Percentiles rank a stretch among this genome's conserved stretches.
These are phyloP conservation scores for Penicillium brevicompactum DNA, from an alignment of 2,329 filamentous ascomycete species.

Conservation along the genomic window DNA sequence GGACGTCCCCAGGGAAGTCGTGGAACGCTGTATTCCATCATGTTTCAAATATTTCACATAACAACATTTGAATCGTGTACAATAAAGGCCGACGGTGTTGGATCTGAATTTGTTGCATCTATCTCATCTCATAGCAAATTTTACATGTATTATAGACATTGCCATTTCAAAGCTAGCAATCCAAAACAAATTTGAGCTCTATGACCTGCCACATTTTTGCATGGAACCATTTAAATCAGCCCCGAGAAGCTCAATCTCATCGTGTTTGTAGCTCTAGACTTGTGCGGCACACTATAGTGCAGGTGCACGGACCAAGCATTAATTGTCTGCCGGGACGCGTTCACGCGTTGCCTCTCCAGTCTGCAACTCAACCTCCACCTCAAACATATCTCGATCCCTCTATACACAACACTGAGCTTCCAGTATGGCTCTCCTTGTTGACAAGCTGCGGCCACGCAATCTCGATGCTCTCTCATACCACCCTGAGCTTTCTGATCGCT, in stretches of 20 bases:
- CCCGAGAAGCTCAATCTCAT: not conserved
- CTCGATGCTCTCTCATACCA: conserved; percentile 76
- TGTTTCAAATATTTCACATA: not conserved
- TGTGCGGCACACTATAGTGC: not conserved
- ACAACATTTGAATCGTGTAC: not conserved
- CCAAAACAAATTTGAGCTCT: not conserved
- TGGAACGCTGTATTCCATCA: not conserved
- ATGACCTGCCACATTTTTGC: conserved; percentile 1
- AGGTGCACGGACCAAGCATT: conserved; percentile 40
- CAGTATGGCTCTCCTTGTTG: conserved; percentile 65
- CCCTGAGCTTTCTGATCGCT: conserved; percentile 78
- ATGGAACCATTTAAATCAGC: not conserved
- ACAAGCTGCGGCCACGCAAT: conserved; percentile 60
- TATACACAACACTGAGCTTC: not conserved
- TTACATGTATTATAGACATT: conserved; percentile 23
- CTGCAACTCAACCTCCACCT: conserved; percentile 11
- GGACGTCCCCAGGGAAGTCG: not conserved
- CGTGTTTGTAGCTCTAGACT: not conserved
- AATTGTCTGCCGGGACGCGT: conserved; percentile 45
- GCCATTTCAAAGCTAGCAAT: not conserved
- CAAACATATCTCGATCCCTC: conserved; percentile 2
- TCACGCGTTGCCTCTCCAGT: conserved; percentile 13
- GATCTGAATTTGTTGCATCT: not conserved
- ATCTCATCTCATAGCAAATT: conserved; percentile 22
- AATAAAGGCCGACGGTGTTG: not conserved